Evolutionary conservation across 2,329 filamentous ascomycete species (phyloP).

Genomic region (Clarireedia monteithiana): DNA sequence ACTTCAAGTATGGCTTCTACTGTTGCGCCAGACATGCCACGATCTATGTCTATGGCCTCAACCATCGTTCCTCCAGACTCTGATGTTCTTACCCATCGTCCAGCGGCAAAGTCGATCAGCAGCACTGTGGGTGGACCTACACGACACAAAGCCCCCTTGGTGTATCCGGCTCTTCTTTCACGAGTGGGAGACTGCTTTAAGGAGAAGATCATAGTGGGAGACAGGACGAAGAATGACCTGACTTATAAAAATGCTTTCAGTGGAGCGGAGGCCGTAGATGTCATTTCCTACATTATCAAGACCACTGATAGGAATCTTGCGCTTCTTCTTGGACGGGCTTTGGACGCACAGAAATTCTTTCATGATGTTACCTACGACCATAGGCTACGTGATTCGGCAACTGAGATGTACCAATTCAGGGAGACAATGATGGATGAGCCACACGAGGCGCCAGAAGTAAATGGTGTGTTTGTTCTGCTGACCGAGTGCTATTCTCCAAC

Average conservation of each 20-base stretch:
- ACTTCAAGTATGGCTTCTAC: slow-evolving; percentile 52
- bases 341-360: slow-evolving; percentile 98
- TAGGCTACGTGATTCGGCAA: slow-evolving; percentile 83
- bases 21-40: slow-evolving; percentile 36
- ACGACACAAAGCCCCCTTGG: slow-evolving; percentile 61
- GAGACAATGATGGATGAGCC: slow-evolving; percentile 81
- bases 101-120: slow-evolving; percentile 40
- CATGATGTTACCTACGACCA: slow-evolving; percentile 99
- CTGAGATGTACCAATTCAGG: slow-evolving; percentile 94
- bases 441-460: slow-evolving; percentile 67
- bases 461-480: slow-evolving; percentile 91
- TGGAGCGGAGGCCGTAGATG: slow-evolving; percentile 88
- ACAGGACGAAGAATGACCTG: slow-evolving; percentile 91
- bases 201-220: slow-evolving; percentile 76
- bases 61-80: slow-evolving; percentile 60
- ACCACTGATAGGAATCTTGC: slow-evolving; percentile 94
- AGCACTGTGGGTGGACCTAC: slow-evolving; percentile 20
- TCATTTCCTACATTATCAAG: slow-evolving; percentile 93
- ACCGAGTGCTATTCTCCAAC: slow-evolving; percentile 98
- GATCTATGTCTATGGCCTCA: slow-evolving; percentile 91
- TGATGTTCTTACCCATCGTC: slow-evolving; percentile 41
- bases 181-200: slow-evolving; percentile 88
- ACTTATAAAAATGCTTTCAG: slow-evolving; percentile 97
- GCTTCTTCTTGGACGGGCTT: slow-evolving; percentile 76
- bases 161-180: slow-evolving; percentile 92